These are phyloP conservation scores for Xylariaceae sp. DNA, from an alignment of 2,329 filamentous ascomycete species.

Conservation along the genomic window DNA sequence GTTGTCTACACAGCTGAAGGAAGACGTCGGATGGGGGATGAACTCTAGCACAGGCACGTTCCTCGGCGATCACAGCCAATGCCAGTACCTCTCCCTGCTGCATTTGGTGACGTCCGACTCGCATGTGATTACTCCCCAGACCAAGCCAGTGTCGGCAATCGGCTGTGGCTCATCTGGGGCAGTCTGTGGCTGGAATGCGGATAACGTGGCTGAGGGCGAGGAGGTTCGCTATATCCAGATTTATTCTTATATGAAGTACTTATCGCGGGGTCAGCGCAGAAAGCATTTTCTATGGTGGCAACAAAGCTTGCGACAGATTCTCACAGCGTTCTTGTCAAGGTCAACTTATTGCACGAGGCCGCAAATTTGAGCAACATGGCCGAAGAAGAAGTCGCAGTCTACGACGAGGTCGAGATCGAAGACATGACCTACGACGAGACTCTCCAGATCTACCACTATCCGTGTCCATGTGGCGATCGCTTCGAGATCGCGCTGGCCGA, in stretches of 20 bases:
- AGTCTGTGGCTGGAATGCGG: no score
- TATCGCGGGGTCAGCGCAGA: background rate
- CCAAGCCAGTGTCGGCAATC: no score
- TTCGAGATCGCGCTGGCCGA: conserved; percentile 89
- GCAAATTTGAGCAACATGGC: conserved; percentile 47
- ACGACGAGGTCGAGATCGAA: conserved; percentile 98
- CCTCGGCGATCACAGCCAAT: conserved; percentile 23
- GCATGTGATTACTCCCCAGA: conserved; percentile 21
- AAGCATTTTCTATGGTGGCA: background rate
- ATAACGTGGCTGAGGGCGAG: no score
- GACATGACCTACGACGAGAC: conserved; percentile 89
- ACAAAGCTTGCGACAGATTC: background rate
- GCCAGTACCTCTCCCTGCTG: conserved; percentile 5
- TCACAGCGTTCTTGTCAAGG: background rate
- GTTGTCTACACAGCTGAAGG: no score
- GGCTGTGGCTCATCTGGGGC: no score
- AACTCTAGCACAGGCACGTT: conserved; percentile 4
- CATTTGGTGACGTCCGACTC: conserved; percentile 21
- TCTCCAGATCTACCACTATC: conserved; percentile 89
- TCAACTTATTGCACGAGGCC: background rate
- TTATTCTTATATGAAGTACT: no score
- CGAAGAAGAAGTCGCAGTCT: conserved; percentile 64
- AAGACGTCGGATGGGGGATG: background rate
- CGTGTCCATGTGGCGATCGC: conserved; percentile 93
- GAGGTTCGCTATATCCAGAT: no score